These are phyloP conservation scores for Smittium culicis DNA, from an alignment of 371 early-diverging fungal species.

Conservation along the genomic window DNA sequence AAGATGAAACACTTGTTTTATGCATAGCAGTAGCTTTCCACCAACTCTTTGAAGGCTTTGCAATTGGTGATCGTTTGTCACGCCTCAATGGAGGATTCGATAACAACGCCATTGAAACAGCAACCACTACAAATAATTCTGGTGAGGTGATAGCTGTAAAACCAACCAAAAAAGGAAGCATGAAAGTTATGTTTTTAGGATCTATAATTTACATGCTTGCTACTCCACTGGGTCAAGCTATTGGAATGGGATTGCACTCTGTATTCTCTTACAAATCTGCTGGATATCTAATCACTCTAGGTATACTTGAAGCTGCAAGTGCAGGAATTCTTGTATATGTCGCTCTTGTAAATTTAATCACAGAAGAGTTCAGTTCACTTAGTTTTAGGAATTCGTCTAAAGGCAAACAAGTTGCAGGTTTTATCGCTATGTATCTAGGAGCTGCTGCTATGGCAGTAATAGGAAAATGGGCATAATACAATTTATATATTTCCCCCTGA, in stretches of 20 bases:
- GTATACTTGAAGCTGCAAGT: slow-evolving; percentile 56
- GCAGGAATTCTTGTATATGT: slow-evolving; percentile 71
- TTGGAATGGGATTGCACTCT: slow-evolving; percentile 53
- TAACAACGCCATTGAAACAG: background rate
- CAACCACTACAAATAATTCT: too few relatives aligned
- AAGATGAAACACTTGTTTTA: slow-evolving; percentile 48
- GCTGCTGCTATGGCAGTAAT: slow-evolving; percentile 58
- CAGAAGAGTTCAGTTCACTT: slow-evolving; percentile 47
- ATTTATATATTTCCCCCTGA: too few relatives aligned
- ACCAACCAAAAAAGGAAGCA: too few relatives aligned
- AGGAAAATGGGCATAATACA: slow-evolving; percentile 62
- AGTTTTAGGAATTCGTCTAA: slow-evolving; percentile 36
- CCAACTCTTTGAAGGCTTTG: slow-evolving; percentile 57
- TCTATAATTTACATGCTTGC: slow-evolving; percentile 36
- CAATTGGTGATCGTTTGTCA: slow-evolving; percentile 42
- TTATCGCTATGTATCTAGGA: slow-evolving; percentile 46
- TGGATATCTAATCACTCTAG: slow-evolving; percentile 45
- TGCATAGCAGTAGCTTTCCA: slow-evolving; percentile 74
- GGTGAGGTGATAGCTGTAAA: too few relatives aligned
- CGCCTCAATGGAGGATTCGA: background rate
- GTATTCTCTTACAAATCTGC: slow-evolving; percentile 41
- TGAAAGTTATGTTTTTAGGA: slow-evolving; percentile 13
- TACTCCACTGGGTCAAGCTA: slow-evolving; percentile 62
- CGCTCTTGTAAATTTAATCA: slow-evolving; percentile 55
- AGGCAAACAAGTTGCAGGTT: slow-evolving; percentile 32